Percentiles rank a stretch among this genome's conserved stretches.
These are phyloP conservation scores for Melastoma candidum DNA, from an alignment of 441 rosid species.

Conservation along the genomic window DNA sequence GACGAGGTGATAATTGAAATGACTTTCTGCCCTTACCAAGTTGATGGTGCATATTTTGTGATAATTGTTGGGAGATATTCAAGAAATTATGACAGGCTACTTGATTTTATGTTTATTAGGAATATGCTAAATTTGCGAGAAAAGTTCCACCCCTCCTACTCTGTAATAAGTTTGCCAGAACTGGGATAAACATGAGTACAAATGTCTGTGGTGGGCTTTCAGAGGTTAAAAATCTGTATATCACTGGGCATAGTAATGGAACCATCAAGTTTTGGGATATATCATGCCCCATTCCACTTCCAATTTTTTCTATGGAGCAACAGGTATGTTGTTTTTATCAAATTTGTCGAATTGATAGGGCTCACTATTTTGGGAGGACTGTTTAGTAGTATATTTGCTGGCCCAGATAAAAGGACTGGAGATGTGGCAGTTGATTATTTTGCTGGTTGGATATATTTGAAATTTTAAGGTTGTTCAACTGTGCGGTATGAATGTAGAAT, in stretches of 20 bases:
- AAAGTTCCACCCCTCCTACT: conserved; percentile 46
- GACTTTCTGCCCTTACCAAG: background rate
- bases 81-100: background rate
- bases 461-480: background rate
- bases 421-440: background rate
- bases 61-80: background rate
- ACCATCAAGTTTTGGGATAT: conserved; percentile 77
- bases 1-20: conserved; percentile 48
- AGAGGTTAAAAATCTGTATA: conserved; percentile 66
- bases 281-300: conserved; percentile 58
- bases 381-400: no score
- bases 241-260: conserved; percentile 88
- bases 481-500: no score
- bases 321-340: conserved; percentile 36
- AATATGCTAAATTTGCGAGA: conserved; percentile 43
- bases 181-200: conserved; percentile 27
- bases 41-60: background rate
- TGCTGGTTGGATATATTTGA: conserved; percentile 5
- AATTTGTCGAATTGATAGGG: no score
- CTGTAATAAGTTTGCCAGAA: conserved; percentile 45
- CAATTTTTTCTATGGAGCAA: conserved; percentile 52
- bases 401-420: no score
- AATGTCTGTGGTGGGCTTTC: conserved; percentile 44
- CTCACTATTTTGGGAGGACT: no score
- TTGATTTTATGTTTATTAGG: conserved; percentile 27